These are phyloP conservation scores for Fraxinus platypoda DNA, from an alignment of 305 asterid genomes.

Conservation along the genomic window DNA sequence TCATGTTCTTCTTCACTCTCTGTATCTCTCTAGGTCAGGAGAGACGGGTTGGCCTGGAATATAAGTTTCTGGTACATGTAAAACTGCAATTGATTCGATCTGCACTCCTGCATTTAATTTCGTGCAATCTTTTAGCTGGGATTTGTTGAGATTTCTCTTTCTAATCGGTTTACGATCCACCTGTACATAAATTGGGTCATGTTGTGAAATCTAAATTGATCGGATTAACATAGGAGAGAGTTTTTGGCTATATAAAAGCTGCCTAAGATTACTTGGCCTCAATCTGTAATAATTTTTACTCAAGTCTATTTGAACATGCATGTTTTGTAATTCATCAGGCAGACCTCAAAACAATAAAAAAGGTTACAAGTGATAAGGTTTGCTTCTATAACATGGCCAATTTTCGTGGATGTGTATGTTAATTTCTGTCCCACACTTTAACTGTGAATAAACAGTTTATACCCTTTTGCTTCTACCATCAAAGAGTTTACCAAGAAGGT, in stretches of 20 bases:
- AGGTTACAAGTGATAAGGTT: background rate
- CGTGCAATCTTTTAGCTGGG: conserved; percentile 1
- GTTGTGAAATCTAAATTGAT: background rate
- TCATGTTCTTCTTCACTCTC: background rate
- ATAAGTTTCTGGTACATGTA: background rate
- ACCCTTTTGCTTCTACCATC: background rate
- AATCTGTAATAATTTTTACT: background rate
- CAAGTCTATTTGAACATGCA: background rate
- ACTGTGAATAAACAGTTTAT: background rate
- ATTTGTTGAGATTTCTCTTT: background rate
- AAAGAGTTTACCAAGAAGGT: background rate
- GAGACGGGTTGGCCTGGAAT: background rate
- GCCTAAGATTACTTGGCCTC: background rate
- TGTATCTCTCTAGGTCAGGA: conserved; percentile 6
- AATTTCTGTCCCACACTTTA: background rate
- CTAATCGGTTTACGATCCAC: background rate
- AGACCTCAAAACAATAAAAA: background rate
- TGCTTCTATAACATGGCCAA: background rate
- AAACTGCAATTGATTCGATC: background rate
- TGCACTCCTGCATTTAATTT: background rate
- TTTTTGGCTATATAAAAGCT: background rate
- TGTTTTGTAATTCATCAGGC: background rate
- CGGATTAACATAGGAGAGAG: background rate
- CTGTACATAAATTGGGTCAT: background rate
- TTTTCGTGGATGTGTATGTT: background rate